These are phyloP conservation scores for Alternaria sp. DNA, from an alignment of 2,329 filamentous ascomycete genomes.

Conservation along the genomic window DNA sequence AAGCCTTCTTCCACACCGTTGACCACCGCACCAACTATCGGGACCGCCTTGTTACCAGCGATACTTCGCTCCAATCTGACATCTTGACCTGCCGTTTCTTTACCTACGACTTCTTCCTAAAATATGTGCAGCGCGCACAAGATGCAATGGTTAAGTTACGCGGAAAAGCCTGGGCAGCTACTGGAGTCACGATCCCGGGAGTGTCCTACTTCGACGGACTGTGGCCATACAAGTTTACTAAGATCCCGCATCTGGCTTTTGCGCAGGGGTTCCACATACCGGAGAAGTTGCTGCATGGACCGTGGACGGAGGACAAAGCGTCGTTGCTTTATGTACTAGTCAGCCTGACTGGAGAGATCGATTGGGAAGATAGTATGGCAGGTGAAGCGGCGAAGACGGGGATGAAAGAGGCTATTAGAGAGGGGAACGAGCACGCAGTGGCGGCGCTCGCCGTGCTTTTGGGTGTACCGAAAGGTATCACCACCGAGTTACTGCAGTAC, in stretches of 20 bases:
- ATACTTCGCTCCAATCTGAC: constrained; percentile 38
- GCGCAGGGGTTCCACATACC: constrained; percentile 45
- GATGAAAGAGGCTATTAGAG: constrained; percentile 39
- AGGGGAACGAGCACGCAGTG: constrained; percentile 43
- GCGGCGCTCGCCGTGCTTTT: constrained; percentile 47
- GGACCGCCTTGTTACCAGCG: constrained; percentile 30
- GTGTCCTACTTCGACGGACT: constrained; percentile 38
- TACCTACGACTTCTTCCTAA: constrained; percentile 48
- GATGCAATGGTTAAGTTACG: constrained; percentile 38
- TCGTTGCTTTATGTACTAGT: constrained; percentile 48
- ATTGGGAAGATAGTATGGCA: constrained; percentile 47
- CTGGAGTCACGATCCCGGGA: constrained; percentile 39
- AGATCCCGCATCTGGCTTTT: constrained; percentile 43
- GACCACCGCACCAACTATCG: constrained; percentile 41
- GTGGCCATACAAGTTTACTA: constrained; percentile 45
- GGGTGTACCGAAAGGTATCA: constrained; percentile 41
- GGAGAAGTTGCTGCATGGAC: constrained; percentile 50
- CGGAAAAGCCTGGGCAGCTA: constrained; percentile 44
- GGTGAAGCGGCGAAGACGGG: constrained; percentile 48
- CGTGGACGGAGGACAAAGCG: constrained; percentile 44
- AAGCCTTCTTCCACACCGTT: constrained; percentile 46
- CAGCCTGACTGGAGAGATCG: constrained; percentile 45
- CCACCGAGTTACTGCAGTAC: constrained; percentile 40
- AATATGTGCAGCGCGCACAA: constrained; percentile 45
- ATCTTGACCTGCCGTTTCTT: constrained; percentile 48